Evolutionary conservation across 129 eudicot species (phyloP), one percentile per base, ranked within the genome.

Genomic region (Smallanthus sonchifolius): DNA sequence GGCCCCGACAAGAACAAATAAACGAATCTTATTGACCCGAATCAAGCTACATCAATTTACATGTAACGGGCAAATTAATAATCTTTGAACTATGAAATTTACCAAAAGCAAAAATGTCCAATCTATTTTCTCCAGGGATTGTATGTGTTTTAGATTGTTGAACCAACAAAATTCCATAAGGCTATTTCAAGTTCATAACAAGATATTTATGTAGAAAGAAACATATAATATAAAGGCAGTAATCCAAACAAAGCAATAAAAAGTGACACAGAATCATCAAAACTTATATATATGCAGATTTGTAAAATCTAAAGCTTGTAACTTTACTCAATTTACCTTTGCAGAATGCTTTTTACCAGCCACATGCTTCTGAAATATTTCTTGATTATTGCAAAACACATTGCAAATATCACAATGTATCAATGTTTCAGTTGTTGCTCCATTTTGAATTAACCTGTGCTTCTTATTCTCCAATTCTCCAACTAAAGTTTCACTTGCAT

Each of bases 291-390:
- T 5, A 55, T 9, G 37, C 64, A 62, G 7, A 69, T 15, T 20
- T 44, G 17, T 47, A 30, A 62, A 30, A 24, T n/a, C 66, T 10
- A 39, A 67, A 54, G n/a, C n/a, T 6, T 3, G 38, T 57, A 28
- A 30, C 62, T 24, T 57, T 10, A 11, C 13, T 28, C 6, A 47
- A 5, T 14, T 52, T 81, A 81, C 85, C 85, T 81, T 77, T 15
- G 81, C 61, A 65, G 76, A 65, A 79, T 82, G 89, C 80, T 82
- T 82, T 80, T 76, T 85, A 24, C 89, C 77, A 61, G 71, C 79
- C 54, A 82, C 67, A 55, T 85, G 89, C 8, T 2, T 35, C 40
- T 19, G 60, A 72, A 72, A 82, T 11, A 19, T 78, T 37, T 65
- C 79, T 76, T 85, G 77, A 69, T 63, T 70, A 68, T 61, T 79